phyloP scores from a whole-genome alignment of 2,329 filamentous ascomycete species.

The Leptographium flavum region DNA sequence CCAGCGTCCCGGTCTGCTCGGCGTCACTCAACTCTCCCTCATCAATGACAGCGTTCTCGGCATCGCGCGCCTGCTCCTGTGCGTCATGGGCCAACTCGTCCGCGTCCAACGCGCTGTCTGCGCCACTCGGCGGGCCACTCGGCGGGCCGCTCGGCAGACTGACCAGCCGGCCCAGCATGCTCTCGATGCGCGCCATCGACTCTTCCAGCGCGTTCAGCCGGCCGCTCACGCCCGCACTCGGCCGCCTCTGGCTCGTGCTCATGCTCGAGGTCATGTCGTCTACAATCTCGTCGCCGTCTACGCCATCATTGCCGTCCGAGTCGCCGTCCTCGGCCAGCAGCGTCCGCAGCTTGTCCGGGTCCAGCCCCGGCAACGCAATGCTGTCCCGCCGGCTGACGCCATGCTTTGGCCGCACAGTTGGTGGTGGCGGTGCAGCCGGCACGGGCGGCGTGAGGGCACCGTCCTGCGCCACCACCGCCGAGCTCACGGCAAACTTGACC shows the following conservation, averaged over 20 bases:
- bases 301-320: neutral
- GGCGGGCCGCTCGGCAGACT: conserved; percentile 3
- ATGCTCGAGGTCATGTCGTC: neutral
- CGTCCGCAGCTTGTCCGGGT: conserved; percentile 30
- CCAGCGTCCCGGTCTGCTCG: conserved; percentile 11
- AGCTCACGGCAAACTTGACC: conserved; percentile 8
- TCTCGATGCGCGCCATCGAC: conserved; percentile 24
- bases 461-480: neutral
- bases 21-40: conserved; percentile 4
- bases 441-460: neutral
- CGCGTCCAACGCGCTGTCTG: too few relatives aligned
- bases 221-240: conserved; percentile 22
- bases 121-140: too few relatives aligned
- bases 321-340: conserved; percentile 26
- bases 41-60: conserved; percentile 8
- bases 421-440: neutral
- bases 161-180: conserved; percentile 15
- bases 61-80: neutral
- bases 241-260: too few relatives aligned
- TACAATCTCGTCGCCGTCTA: neutral
- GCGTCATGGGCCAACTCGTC: too few relatives aligned
- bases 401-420: conserved; percentile 8
- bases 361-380: conserved; percentile 37
- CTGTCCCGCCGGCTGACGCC: conserved; percentile 36
- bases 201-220: conserved; percentile 36